phyloP scores from a whole-genome alignment of 257 asterid species.

The Solanum bulbocastanum region DNA sequence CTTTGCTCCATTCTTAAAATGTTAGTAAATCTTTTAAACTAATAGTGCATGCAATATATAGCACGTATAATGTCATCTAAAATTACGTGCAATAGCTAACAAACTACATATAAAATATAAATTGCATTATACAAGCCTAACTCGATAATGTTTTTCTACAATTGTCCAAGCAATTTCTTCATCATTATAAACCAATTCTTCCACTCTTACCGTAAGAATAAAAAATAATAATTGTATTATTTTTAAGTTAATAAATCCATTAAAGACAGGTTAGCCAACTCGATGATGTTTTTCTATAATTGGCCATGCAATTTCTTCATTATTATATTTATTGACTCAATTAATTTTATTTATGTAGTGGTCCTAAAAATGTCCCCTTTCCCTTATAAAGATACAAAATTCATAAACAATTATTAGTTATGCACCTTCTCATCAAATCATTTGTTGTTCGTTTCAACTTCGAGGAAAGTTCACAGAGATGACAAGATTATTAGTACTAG shows the following conservation, averaged over 20 bases:
- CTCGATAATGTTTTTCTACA: background rate
- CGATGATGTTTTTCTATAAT: background rate
- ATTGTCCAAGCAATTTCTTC: background rate
- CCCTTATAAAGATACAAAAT: background rate
- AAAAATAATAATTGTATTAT: background rate
- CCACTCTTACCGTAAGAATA: background rate
- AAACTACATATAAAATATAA: background rate
- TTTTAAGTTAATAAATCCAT: background rate
- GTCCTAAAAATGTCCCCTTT: background rate
- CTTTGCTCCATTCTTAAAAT: background rate
- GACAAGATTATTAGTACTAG: background rate
- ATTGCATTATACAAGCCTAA: fast-evolving
- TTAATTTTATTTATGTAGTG: background rate
- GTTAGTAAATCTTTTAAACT: background rate
- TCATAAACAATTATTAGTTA: background rate
- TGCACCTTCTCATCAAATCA: background rate
- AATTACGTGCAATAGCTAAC: background rate
- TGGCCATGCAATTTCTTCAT: background rate
- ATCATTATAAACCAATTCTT: background rate
- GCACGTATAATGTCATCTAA: background rate
- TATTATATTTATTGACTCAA: background rate
- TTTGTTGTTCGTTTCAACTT: background rate
- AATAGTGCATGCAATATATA: background rate
- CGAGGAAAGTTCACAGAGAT: background rate
- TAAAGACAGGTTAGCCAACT: background rate